Conservation (phyloP, 192 early-diverging fungal species). For the Gigaspora rosea region DNA sequence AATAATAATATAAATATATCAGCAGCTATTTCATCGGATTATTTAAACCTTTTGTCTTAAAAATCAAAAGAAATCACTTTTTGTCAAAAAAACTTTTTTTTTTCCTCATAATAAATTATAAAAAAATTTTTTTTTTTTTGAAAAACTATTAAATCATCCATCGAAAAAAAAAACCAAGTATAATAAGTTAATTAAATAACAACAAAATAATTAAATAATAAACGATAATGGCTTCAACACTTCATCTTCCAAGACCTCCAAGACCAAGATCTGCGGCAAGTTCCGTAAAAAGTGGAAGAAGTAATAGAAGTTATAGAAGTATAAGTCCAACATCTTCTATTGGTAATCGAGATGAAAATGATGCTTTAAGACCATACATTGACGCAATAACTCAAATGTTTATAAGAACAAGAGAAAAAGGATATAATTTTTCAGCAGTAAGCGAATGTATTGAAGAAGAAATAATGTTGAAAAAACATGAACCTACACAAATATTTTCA, state of each 20-base stretch:
- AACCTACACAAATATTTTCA: background rate
- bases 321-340: background rate
- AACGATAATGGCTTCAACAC: background rate
- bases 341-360: background rate
- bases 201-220: background rate
- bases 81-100: too few relatives aligned
- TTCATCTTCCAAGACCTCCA: background rate
- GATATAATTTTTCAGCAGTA: background rate
- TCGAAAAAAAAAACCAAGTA: too few relatives aligned
- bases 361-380: background rate
- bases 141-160: too few relatives aligned
- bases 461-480: background rate
- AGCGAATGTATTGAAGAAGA: background rate
- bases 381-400: background rate
- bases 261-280: background rate
- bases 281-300: background rate
- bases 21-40: too few relatives aligned
- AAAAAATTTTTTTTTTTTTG: too few relatives aligned
- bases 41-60: too few relatives aligned
- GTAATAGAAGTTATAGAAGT: background rate
- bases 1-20: too few relatives aligned
- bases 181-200: background rate
- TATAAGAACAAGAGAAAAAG: background rate
- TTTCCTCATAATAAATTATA: too few relatives aligned
- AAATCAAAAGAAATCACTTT: too few relatives aligned